Evolutionary conservation across 2,329 filamentous ascomycete species (phyloP), one percentile per base, ranked within the genome.

Genomic region (Bisporella sp.): DNA sequence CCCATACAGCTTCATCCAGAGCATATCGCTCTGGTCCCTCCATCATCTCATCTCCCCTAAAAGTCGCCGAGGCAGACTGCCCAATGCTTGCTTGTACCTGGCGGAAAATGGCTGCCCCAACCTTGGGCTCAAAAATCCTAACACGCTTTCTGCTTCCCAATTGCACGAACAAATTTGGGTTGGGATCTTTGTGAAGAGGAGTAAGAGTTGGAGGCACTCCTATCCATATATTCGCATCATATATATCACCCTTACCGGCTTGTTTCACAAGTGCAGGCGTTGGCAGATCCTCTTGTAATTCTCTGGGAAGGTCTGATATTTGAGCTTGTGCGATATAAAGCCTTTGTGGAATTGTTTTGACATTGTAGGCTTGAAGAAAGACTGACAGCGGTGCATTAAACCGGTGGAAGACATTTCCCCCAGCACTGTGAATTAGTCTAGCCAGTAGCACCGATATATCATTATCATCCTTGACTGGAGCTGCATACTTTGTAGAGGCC

Each of bases 21-120:
- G 76, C 71, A 21, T 73, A 67, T 57, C 82, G 82, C 69, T 96
- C 89, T 2, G 71, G 68, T 0, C 90, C 90, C 47, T 83, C 75
- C 90, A 97, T 96, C 91, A 97, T 96, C 64, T 96, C 90, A 8
- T 84, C 76, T 0, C 87, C 87, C 50, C 90, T 77, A 57, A 96
- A 53, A 9, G 35, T 52, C 21, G 52, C 49, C 21, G 53, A 75
- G 11, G 69, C 71, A 28, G 31, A 72, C 70, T 52, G 49, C 57
- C 61, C 48, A 50, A 64, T 59, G 31, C 50, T 54, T 30, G 40
- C 44, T 54, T 76, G 74, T 0, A 81, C 73, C 2, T 67, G 49
- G 7, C 64, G 72, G 64, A 90, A 96, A 2, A 96, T 64, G 1
- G 61, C 67, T 44, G 77, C 70, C 1, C 93, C 93, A 3, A 73